Percentiles rank a stretch among this genome's conserved stretches.
Evolutionary conservation across 441 rosid genomes (phyloP).

Genomic region (Aleurites moluccanus): DNA sequence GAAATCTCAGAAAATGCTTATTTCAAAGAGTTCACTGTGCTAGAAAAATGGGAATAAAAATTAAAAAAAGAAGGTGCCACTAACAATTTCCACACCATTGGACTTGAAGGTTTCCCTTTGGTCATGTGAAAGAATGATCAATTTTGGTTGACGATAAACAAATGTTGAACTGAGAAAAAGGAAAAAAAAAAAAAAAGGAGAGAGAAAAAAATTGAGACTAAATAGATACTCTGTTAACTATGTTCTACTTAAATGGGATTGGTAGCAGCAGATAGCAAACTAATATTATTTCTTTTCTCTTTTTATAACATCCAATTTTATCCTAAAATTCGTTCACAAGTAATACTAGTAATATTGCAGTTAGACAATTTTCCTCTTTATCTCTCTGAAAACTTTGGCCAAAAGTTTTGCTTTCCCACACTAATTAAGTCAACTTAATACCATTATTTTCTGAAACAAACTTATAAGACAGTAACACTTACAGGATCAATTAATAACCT

Average conservation of each 20-base stretch:
- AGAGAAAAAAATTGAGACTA: neutral
- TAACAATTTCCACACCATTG: constrained; percentile 5
- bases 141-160: neutral
- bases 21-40: neutral
- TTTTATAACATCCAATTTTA: neutral
- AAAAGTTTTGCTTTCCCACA: neutral
- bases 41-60: constrained; percentile 1
- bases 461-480: neutral
- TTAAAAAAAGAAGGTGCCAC: constrained; percentile 14
- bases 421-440: neutral
- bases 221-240: neutral
- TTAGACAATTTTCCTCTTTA: neutral
- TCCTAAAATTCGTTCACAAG: neutral
- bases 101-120: constrained; percentile 3
- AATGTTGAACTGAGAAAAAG: neutral
- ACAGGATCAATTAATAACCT: neutral
- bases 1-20: constrained; percentile 17
- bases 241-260: neutral
- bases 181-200: too few relatives aligned
- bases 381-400: neutral
- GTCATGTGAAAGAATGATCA: neutral
- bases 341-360: neutral
- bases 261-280: neutral
- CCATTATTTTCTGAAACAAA: neutral
- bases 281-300: neutral